phyloP scores from a whole-genome alignment of 2,329 filamentous ascomycete genomes.

The Aspergillus neotritici region DNA sequence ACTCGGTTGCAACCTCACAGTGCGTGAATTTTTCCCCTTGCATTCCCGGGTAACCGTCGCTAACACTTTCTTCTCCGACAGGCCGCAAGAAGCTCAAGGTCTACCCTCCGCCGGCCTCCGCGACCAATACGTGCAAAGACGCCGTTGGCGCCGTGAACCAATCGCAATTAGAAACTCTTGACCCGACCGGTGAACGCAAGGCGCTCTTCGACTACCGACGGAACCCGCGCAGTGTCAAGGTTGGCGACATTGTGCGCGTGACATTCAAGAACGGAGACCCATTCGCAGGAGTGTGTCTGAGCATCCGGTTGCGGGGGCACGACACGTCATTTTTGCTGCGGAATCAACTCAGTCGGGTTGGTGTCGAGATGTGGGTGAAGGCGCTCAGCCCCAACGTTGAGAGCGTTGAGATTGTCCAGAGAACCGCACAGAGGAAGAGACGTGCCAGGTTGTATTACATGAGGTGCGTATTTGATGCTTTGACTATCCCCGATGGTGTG shows the following conservation, averaged over 20 bases:
- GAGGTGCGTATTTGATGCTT: constrained; percentile 46
- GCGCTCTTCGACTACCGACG: constrained; percentile 67
- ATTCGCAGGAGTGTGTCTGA: constrained; percentile 81
- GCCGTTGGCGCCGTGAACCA: constrained; percentile 63
- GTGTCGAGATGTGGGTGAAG: constrained; percentile 97
- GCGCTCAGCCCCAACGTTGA: constrained; percentile 84
- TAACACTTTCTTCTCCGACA: constrained; percentile 14
- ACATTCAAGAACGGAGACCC: constrained; percentile 80
- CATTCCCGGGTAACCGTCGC: background rate
- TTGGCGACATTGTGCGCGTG: constrained; percentile 87
- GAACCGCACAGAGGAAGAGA: constrained; percentile 74
- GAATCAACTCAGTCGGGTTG: constrained; percentile 77
- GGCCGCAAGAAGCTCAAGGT: constrained; percentile 48
- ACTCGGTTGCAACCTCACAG: constrained; percentile 33
- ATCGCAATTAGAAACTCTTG: constrained; percentile 67
- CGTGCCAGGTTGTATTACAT: constrained; percentile 87
- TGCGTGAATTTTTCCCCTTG: constrained; percentile 16
- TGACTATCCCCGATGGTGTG: background rate
- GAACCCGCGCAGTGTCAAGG: constrained; percentile 72
- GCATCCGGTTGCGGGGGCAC: constrained; percentile 78
- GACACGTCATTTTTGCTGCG: constrained; percentile 84
- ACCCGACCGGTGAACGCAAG: constrained; percentile 76
- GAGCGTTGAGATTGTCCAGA: constrained; percentile 89
- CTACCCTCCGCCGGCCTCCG: constrained; percentile 46
- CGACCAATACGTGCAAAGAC: constrained; percentile 44